Conservation (phyloP, 1,284 basidiomycete species). For the Malassezia arunalokei region DNA sequence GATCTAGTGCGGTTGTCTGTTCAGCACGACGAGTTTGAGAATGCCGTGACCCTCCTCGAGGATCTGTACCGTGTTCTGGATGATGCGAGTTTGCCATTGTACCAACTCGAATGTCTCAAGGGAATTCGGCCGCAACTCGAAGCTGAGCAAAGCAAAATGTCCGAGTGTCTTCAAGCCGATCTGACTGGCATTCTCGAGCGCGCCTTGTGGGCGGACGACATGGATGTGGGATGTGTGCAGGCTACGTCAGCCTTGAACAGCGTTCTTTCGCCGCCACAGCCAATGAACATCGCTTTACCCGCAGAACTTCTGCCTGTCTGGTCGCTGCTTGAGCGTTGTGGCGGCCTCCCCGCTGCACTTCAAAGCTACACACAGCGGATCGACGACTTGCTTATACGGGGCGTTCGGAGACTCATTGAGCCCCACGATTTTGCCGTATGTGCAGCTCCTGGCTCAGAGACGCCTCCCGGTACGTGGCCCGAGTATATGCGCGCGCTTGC, state of each 20-base stretch:
- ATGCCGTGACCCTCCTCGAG: conserved; percentile 33
- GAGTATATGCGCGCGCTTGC: conserved; percentile 1
- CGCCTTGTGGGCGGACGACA: not conserved
- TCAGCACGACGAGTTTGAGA: conserved; percentile 38
- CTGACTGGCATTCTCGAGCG: conserved; percentile 59
- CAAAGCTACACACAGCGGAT: not conserved
- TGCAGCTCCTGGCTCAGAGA: not conserved
- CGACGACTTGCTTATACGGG: not conserved
- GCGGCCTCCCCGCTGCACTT: not conserved
- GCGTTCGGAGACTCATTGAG: not conserved
- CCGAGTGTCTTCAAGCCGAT: conserved; percentile 49
- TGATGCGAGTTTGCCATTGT: not conserved
- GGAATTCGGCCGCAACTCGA: conserved; percentile 27
- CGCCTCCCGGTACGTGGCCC: not conserved
- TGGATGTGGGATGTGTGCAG: not conserved
- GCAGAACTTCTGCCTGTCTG: not conserved
- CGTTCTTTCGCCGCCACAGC: not conserved
- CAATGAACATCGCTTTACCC: not conserved
- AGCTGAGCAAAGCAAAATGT: conserved; percentile 24
- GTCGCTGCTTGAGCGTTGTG: conserved; percentile 1
- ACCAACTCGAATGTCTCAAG: conserved; percentile 14
- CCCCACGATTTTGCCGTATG: not conserved
- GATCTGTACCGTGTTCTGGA: not conserved
- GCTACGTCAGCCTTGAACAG: not conserved
- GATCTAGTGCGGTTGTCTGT: conserved; percentile 28